Evolutionary conservation across 106 monocot species (phyloP).

Genomic region (Acanthochlamys bracteata): DNA sequence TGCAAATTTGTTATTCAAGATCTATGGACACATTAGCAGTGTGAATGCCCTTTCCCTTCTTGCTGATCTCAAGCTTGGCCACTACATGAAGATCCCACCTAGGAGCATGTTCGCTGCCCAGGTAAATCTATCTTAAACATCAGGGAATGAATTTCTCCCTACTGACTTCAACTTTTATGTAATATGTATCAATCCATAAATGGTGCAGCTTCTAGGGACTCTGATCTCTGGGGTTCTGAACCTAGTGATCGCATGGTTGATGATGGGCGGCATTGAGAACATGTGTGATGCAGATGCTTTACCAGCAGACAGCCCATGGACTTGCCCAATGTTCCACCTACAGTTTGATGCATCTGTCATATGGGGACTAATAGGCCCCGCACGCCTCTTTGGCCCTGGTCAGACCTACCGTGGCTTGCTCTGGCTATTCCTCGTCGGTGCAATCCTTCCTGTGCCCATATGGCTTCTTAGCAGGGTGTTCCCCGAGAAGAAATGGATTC

Average conservation of each 20-base stretch:
- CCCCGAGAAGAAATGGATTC: slow-evolving; percentile 63
- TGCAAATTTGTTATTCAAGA: slow-evolving; percentile 83
- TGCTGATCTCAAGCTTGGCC: slow-evolving; percentile 86
- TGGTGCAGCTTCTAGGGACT: slow-evolving; percentile 75
- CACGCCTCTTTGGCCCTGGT: slow-evolving; percentile 64
- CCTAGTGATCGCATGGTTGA: slow-evolving; percentile 89
- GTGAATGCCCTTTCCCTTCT: slow-evolving; percentile 84
- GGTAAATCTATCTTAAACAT: slow-evolving; percentile 19
- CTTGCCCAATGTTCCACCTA: slow-evolving; percentile 81
- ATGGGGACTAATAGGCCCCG: slow-evolving; percentile 84
- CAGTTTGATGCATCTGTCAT: slow-evolving; percentile 93
- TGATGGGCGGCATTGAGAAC: slow-evolving; percentile 70
- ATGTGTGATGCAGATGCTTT: slow-evolving; percentile 64
- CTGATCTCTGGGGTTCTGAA: slow-evolving; percentile 59
- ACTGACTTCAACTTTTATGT: too few relatives aligned
- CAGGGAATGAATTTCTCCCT: too few relatives aligned
- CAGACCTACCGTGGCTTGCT: slow-evolving; percentile 55
- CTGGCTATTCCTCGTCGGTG: slow-evolving; percentile 82
- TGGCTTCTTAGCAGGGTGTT: slow-evolving; percentile 68
- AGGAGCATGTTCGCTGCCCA: slow-evolving; percentile 89
- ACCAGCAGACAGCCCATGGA: slow-evolving; percentile 85
- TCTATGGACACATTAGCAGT: slow-evolving; percentile 85
- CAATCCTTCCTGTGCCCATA: slow-evolving; percentile 54
- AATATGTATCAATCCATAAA: not conserved
- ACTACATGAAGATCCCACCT: slow-evolving; percentile 97